These are phyloP conservation scores for Anastatica hierochuntica DNA, from an alignment of 345 rosid species.

Conservation along the genomic window DNA sequence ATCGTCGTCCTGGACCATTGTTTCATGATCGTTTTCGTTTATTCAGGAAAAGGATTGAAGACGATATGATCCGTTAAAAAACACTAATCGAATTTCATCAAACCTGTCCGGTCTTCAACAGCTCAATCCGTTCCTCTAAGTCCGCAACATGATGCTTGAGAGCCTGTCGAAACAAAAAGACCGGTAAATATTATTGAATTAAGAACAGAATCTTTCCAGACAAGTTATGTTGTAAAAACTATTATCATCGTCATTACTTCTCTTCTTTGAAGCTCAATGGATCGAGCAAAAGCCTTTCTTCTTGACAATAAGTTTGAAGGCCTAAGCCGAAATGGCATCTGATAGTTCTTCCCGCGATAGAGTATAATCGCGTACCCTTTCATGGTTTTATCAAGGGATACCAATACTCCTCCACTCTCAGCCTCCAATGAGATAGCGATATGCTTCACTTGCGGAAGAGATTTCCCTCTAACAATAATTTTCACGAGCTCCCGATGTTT, in stretches of 20 bases:
- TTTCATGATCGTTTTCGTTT: neutral
- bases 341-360: conserved; percentile 88
- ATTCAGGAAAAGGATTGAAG: neutral
- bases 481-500: conserved; percentile 84
- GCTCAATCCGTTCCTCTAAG: conserved; percentile 49
- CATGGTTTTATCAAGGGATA: conserved; percentile 65
- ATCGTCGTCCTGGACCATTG: conserved; percentile 34
- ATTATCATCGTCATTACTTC: conserved; percentile 39
- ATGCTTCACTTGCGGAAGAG: conserved; percentile 62
- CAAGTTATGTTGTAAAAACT: neutral
- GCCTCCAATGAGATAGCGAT: conserved; percentile 75
- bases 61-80: neutral
- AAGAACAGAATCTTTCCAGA: conserved; percentile 2
- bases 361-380: conserved; percentile 70
- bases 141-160: conserved; percentile 63
- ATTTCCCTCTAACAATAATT: conserved; percentile 53
- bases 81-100: no score
- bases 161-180: conserved; percentile 40
- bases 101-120: conserved; percentile 36
- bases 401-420: conserved; percentile 86
- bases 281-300: conserved; percentile 71
- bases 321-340: conserved; percentile 41
- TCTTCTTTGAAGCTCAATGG: conserved; percentile 86
- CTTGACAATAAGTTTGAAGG: conserved; percentile 65
- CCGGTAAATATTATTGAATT: neutral